phyloP scores from a whole-genome alignment of 371 early-diverging fungal species.

The Blakeslea trispora region DNA sequence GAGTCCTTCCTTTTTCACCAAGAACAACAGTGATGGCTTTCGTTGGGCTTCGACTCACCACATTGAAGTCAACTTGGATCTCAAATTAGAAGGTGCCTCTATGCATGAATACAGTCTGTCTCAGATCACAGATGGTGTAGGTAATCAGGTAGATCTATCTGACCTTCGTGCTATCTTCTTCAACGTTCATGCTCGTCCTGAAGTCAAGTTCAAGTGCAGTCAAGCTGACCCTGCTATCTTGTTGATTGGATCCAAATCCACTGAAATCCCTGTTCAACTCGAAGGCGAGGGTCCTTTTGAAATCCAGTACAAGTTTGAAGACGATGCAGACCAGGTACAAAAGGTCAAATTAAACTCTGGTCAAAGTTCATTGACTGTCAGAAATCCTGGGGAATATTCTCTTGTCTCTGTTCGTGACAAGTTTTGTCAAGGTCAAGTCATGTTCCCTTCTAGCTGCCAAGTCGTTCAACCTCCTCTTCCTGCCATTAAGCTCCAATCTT shows the following conservation, averaged over 20 bases:
- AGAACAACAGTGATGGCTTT: slow-evolving; percentile 20
- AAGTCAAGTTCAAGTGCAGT: slow-evolving; percentile 39
- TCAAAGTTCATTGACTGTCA: slow-evolving; percentile 17
- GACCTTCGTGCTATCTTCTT: slow-evolving; percentile 16
- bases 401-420: slow-evolving; percentile 35
- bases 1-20: slow-evolving; percentile 30
- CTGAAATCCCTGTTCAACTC: slow-evolving; percentile 31
- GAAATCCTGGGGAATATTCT: slow-evolving; percentile 43
- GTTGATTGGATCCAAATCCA: slow-evolving; percentile 34
- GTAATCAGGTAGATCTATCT: slow-evolving; percentile 36
- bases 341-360: slow-evolving; percentile 1
- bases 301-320: slow-evolving; percentile 29
- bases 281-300: slow-evolving; percentile 40
- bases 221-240: slow-evolving; percentile 38
- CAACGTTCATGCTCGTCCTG: slow-evolving; percentile 38
- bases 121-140: slow-evolving; percentile 44
- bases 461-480: slow-evolving; percentile 49
- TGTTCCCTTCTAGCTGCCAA: slow-evolving; percentile 45
- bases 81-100: slow-evolving; percentile 32
- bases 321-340: not conserved
- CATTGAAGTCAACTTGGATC: slow-evolving; percentile 29
- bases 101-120: slow-evolving; percentile 30
- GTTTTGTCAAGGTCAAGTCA: slow-evolving; percentile 43
- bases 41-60: slow-evolving; percentile 42
- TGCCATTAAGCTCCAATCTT: slow-evolving; percentile 30